phyloP scores from a whole-genome alignment of 805 yeast genomes.

The Pichia ethanolica region DNA sequence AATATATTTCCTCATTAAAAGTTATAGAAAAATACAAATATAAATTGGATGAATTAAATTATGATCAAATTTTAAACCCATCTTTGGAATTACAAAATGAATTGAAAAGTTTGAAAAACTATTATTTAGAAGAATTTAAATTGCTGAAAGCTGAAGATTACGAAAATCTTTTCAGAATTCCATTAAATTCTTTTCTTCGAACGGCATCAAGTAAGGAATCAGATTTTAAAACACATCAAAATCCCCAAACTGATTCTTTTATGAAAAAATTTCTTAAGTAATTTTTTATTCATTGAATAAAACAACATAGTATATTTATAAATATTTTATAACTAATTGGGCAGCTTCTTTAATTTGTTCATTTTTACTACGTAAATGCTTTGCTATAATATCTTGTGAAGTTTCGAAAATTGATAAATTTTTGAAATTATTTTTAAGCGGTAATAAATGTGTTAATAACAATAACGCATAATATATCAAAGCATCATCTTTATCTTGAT shows the following conservation, averaged over 20 bases:
- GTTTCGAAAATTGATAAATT: background rate
- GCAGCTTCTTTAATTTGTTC: constrained; percentile 1
- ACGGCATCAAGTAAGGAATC: constrained; percentile 17
- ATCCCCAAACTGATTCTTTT: constrained; percentile 25
- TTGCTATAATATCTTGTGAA: background rate
- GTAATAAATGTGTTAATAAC: background rate
- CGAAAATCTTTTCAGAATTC: constrained; percentile 12
- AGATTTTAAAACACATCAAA: constrained; percentile 12
- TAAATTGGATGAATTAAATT: constrained; percentile 10
- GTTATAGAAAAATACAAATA: constrained; percentile 15
- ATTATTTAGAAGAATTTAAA: constrained; percentile 1
- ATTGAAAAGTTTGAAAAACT: constrained; percentile 7
- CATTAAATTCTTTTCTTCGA: constrained; percentile 12
- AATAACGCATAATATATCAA: constrained; percentile 7
- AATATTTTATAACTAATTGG: background rate
- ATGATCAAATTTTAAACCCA: constrained; percentile 11
- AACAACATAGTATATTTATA: background rate
- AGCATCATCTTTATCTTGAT: constrained; percentile 15
- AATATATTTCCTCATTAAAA: constrained; percentile 22
- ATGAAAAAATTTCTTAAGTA: constrained; percentile 10
- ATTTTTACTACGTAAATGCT: background rate
- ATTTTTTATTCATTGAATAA: no score
- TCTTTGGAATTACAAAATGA: constrained; percentile 11
- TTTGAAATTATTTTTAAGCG: background rate
- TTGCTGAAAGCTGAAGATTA: constrained; percentile 5